Conservation (phyloP, 139 green algal species). For the Asterochloris sp. region DNA sequence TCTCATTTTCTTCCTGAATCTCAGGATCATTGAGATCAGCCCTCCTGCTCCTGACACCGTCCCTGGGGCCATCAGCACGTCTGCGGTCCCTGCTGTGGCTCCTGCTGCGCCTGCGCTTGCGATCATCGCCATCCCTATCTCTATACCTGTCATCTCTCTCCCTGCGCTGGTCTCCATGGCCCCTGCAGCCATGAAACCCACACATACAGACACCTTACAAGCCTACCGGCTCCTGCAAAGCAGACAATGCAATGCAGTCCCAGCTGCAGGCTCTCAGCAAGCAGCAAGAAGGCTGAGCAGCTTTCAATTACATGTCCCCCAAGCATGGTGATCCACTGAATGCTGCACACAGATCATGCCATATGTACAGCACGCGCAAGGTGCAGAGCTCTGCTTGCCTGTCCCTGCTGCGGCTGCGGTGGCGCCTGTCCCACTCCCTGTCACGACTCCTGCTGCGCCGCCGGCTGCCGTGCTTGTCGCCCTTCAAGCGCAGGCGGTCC, state of each 20-base stretch:
- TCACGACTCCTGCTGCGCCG: constrained; percentile 13
- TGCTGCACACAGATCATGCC: too few relatives aligned
- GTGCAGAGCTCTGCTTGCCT: background rate
- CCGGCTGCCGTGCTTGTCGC: background rate
- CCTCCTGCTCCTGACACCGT: constrained; percentile 23
- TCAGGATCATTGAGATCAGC: constrained; percentile 16
- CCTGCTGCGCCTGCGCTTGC: constrained; percentile 12
- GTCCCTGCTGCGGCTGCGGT: constrained; percentile 1
- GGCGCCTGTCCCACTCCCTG: constrained; percentile 19
- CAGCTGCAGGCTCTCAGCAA: too few relatives aligned
- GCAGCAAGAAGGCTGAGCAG: too few relatives aligned
- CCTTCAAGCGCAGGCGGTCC: constrained; percentile 2
- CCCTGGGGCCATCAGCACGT: background rate
- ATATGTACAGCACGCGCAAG: too few relatives aligned
- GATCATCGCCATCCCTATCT: constrained; percentile 19
- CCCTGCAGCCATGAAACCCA: background rate
- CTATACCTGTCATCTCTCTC: constrained; percentile 22
- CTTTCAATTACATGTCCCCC: too few relatives aligned
- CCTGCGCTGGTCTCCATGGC: background rate
- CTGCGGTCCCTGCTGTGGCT: background rate
- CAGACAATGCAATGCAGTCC: too few relatives aligned
- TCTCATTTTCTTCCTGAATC: constrained; percentile 53
- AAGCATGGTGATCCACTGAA: too few relatives aligned
- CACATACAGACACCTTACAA: background rate
- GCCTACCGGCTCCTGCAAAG: too few relatives aligned